Evolutionary conservation across 352 stramenopile genomes (phyloP).

Genomic region (Phytopythium aichiense): DNA sequence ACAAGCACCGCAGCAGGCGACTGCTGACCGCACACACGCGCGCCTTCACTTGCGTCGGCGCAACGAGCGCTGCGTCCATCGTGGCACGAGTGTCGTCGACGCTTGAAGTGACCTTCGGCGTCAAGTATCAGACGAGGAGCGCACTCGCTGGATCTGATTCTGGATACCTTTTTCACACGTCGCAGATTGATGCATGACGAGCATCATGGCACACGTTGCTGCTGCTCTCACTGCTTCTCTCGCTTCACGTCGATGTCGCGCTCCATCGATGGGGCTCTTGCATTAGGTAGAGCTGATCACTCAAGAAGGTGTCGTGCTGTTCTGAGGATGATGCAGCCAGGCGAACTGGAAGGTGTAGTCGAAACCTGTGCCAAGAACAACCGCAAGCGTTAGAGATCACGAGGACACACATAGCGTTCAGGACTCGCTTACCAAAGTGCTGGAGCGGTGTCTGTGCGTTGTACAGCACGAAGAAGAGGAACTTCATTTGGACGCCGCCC

Average conservation of each 20-base stretch:
- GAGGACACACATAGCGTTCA: too few species aligned
- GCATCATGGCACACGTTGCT: neutral
- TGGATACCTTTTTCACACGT: neutral
- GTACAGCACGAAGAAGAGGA: slow-evolving; percentile 32
- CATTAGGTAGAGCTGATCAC: neutral
- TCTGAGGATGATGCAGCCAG: slow-evolving; percentile 14
- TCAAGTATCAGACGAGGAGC: neutral
- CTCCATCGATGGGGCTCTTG: neutral
- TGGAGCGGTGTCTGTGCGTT: slow-evolving; percentile 16
- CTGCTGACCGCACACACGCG: slow-evolving; percentile 22
- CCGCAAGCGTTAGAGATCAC: neutral
- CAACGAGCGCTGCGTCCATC: neutral
- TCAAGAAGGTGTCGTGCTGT: too few species aligned
- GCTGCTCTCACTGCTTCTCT: neutral
- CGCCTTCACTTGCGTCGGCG: slow-evolving; percentile 12
- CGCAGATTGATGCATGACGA: neutral
- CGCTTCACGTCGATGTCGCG: neutral
- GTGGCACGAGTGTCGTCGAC: neutral
- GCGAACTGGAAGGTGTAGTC: slow-evolving; percentile 34
- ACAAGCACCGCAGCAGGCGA: slow-evolving; percentile 24
- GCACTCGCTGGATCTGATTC: neutral
- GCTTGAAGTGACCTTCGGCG: neutral
- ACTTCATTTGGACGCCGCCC: slow-evolving; percentile 16
- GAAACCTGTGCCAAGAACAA: slow-evolving; percentile 5
- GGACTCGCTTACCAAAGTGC: neutral